Percentiles rank a stretch among this genome's conserved stretches.
Conservation (phyloP, 371 early-diverging fungal genomes). For the Syncephalastrum contaminatum region DNA sequence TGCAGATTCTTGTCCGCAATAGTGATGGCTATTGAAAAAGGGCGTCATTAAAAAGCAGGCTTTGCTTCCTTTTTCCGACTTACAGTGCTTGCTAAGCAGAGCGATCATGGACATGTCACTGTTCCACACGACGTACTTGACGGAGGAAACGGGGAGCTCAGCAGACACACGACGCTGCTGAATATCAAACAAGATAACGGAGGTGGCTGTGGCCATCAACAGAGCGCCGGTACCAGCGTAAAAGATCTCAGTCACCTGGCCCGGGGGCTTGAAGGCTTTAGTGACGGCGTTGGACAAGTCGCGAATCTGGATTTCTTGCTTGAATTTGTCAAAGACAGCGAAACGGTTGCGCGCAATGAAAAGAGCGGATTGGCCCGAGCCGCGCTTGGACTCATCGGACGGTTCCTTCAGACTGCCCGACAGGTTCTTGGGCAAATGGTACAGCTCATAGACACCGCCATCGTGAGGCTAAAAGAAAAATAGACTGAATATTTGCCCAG, state of each 20-base stretch:
- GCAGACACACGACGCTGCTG: conserved; percentile 74
- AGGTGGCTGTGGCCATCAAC: conserved; percentile 78
- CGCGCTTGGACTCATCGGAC: conserved; percentile 69
- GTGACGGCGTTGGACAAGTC: conserved; percentile 85
- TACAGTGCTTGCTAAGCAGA: conserved; percentile 89
- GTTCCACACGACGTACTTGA: conserved; percentile 92
- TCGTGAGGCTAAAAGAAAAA: conserved; percentile 59
- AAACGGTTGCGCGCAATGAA: conserved; percentile 95
- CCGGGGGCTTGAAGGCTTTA: conserved; percentile 84
- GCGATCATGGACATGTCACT: conserved; percentile 86
- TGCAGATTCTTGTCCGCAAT: conserved; percentile 85
- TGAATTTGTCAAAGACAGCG: conserved; percentile 86
- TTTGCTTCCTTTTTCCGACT: conserved; percentile 14
- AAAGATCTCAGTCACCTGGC: conserved; percentile 79
- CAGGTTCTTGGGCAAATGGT: conserved; percentile 75
- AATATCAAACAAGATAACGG: conserved; percentile 87
- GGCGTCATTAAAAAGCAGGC: not conserved
- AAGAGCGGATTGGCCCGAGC: conserved; percentile 78
- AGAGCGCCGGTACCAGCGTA: conserved; percentile 83
- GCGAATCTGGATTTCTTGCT: conserved; percentile 75
- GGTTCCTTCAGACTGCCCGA: conserved; percentile 67
- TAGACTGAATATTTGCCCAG: not conserved
- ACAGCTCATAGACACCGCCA: conserved; percentile 87
- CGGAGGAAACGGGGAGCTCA: conserved; percentile 75
- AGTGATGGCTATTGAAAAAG: conserved; percentile 63